Base-by-base conservation (phyloP, 352 stramenopile species). In the Globisporangium paddicum region DNA sequence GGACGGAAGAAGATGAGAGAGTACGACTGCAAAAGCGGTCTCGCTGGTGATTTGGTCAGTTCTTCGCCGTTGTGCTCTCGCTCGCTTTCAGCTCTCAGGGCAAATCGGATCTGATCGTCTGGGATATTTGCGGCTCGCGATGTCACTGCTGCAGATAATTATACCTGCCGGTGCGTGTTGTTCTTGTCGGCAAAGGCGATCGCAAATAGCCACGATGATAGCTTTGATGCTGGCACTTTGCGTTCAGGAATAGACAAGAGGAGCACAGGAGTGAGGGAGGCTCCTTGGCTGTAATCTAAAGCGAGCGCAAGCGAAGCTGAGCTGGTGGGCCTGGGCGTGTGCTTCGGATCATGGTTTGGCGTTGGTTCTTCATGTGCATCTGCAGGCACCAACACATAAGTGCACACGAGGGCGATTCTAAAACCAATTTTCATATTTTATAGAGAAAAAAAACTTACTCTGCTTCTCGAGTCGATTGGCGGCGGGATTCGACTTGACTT, bases 341-440 rank as follows among this genome's bases (percentile, higher is more conserved):
- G 28, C 28, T 14, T 13, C 8, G 14, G 19, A 16, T 38, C 46
- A 52, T 16, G 26, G 11, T 26, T 34, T 48, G 9, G 19, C 26
- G 30, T 21, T n/a, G n/a, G n/a, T n/a, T 16, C 14, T 37, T 37
- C 25, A 51, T 16, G 26, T n/a, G 34, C n/a, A 38, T 26, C 47
- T 54, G 34, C 28, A 41, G 7, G 26, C 26, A 38, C 19, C 7
- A 52, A n/a, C 13, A 16, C 10, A 26, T n/a, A n/a, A 38, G 16
- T 28, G 14, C 28, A 41, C 25, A 50, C 47, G 18, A 28, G 9
- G 44, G n/a, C 18, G 28, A 38, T 54, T 54, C 47, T 54, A 54
- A 41, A 54, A 19, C 47, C 34, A 53, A 40, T 28, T 53, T 54
- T 54, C 47, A 54, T 41, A 54, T 54, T 54, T 41, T 54, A 54